Percentiles rank a stretch among this genome's conserved stretches.
phyloP scores from a whole-genome alignment of 306 rosid species.

The Vigna unguiculata region DNA sequence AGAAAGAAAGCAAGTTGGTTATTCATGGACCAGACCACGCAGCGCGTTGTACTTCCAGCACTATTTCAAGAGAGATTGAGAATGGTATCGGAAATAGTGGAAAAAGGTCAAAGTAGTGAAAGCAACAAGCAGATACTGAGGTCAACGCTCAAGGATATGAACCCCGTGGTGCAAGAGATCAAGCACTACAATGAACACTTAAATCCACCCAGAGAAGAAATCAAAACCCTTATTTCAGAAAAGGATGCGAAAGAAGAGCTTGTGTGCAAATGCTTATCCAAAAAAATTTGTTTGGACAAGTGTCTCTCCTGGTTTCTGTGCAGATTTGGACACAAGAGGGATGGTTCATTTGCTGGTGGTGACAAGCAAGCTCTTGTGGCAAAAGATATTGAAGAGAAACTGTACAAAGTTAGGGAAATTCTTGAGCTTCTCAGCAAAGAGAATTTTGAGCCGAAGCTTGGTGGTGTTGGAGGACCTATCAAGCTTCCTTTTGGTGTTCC shows the following conservation, averaged over 20 bases:
- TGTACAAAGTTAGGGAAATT: slow-evolving; percentile 14
- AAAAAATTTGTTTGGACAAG: neutral
- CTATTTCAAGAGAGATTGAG: slow-evolving; percentile 8
- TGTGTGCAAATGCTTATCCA: neutral
- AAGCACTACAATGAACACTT: slow-evolving; percentile 14
- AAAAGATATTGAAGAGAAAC: slow-evolving; percentile 36
- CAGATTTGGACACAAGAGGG: neutral
- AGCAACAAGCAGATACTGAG: neutral
- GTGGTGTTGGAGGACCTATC: neutral
- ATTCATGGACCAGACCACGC: neutral
- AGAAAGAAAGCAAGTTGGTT: neutral
- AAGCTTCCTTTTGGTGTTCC: slow-evolving; percentile 39
- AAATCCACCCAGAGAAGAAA: slow-evolving; percentile 41
- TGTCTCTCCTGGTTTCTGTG: neutral
- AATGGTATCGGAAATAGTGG: neutral
- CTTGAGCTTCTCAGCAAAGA: slow-evolving; percentile 22
- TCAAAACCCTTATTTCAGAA: slow-evolving; percentile 23
- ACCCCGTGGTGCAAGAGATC: slow-evolving; percentile 39
- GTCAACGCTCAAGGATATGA: slow-evolving; percentile 10
- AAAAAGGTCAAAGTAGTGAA: slow-evolving; percentile 1
- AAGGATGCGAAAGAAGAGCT: neutral
- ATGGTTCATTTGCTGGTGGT: neutral
- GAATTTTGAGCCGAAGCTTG: neutral
- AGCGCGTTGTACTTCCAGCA: neutral
- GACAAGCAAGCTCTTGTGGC: slow-evolving; percentile 5